Evolutionary conservation across 2,329 filamentous ascomycete species (phyloP).

Genomic region (Neonectria ditissima): DNA sequence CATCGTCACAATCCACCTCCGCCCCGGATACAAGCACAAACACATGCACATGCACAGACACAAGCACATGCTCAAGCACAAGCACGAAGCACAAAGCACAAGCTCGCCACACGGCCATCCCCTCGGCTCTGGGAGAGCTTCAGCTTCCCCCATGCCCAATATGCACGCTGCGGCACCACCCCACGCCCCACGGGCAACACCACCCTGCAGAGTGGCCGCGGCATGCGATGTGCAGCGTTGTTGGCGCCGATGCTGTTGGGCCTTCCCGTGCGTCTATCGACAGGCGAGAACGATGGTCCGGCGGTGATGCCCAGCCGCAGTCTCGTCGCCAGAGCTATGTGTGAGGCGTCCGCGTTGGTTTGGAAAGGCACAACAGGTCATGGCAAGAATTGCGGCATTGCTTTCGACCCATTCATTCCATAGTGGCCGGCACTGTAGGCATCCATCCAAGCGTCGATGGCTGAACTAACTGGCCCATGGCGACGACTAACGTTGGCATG

Average conservation of each 20-base stretch:
- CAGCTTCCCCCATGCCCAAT: slow-evolving; percentile 19
- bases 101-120: slow-evolving; percentile 3
- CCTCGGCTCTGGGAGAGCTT: slow-evolving; percentile 13
- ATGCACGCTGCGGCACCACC: slow-evolving; percentile 32
- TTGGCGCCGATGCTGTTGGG: slow-evolving; percentile 2
- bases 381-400: not conserved
- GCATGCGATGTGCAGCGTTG: slow-evolving; percentile 1
- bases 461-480: not conserved
- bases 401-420: not conserved
- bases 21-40: slow-evolving; percentile 11
- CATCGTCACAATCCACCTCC: slow-evolving; percentile 17
- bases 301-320: not conserved
- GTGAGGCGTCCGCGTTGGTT: not conserved
- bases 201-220: slow-evolving; percentile 23
- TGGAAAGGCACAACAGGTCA: not conserved
- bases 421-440: slow-evolving; percentile 7
- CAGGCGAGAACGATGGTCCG: not conserved
- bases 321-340: not conserved
- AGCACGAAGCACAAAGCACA: slow-evolving; percentile 2
- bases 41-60: not conserved
- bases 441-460: slow-evolving; percentile 5
- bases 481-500: slow-evolving; percentile 10
- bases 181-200: slow-evolving; percentile 30
- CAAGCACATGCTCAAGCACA: not conserved
- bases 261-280: not conserved